Evolutionary conservation across 2,329 filamentous ascomycete species (phyloP).

Genomic region (Botrytis tulipae): DNA sequence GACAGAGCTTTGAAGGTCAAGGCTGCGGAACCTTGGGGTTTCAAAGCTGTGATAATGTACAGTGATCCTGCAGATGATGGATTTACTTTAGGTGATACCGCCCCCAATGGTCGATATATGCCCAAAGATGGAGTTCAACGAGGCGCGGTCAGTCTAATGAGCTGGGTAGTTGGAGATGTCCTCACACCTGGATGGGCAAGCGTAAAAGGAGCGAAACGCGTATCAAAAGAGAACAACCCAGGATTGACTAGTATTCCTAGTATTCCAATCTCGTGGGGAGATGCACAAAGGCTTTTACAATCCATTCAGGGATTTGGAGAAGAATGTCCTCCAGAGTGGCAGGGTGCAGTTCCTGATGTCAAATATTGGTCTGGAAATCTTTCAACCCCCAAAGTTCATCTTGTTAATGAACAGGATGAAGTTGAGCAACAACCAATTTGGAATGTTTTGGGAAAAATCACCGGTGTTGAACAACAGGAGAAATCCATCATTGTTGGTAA

Average conservation of each 20-base stretch:
- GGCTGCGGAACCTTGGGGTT: conserved; percentile 82
- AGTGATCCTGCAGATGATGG: conserved; percentile 86
- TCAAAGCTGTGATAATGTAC: conserved; percentile 85
- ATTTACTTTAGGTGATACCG: conserved; percentile 68
- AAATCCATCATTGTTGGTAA: conserved; percentile 90
- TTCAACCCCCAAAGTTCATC: conserved; percentile 71
- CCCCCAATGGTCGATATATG: conserved; percentile 76
- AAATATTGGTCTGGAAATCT: conserved; percentile 84
- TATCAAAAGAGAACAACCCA: conserved; percentile 66
- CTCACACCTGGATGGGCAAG: conserved; percentile 85
- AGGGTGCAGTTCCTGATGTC: conserved; percentile 72
- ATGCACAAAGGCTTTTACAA: conserved; percentile 77
- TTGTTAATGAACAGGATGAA: conserved; percentile 87
- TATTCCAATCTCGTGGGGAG: conserved; percentile 83
- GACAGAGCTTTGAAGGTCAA: conserved; percentile 83
- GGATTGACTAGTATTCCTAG: conserved; percentile 84
- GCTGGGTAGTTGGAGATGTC: conserved; percentile 85
- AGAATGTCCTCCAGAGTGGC: conserved; percentile 67
- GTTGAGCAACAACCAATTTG: conserved; percentile 79
- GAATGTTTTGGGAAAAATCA: conserved; percentile 84
- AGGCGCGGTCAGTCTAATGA: conserved; percentile 76
- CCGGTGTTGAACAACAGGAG: conserved; percentile 76
- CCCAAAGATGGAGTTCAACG: conserved; percentile 80
- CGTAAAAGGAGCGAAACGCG: conserved; percentile 60
- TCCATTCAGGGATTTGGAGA: conserved; percentile 73